A percentile compares a stretch with the other conserved stretches of the same genome.
phyloP scores from a whole-genome alignment of 176 grass and related monocot species.

The sorghum (Sorghum bicolor) region DNA sequence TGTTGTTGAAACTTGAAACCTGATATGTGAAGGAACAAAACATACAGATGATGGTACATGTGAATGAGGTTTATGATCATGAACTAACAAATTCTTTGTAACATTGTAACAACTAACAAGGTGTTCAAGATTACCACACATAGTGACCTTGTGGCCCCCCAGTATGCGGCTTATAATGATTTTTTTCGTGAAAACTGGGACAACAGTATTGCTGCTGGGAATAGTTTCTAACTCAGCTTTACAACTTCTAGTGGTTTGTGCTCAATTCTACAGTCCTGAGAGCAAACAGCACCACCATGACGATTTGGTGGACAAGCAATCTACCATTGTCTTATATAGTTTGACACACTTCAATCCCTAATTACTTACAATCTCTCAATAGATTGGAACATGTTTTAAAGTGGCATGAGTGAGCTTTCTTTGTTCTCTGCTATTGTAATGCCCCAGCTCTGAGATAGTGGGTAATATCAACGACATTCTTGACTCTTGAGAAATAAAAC shows the following conservation, averaged over 20 bases:
- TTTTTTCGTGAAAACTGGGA: not conserved
- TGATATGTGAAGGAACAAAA: not conserved
- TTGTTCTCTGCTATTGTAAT: not conserved
- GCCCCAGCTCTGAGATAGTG: not conserved
- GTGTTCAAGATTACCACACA: not conserved
- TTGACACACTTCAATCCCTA: not conserved
- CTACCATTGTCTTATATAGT: not conserved
- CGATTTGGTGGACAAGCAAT: not conserved
- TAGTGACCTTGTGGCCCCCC: not conserved
- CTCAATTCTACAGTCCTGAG: not conserved
- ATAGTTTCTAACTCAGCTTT: not conserved
- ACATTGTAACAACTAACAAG: not conserved
- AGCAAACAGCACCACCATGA: not conserved
- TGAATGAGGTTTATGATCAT: slow-evolving; percentile 2
- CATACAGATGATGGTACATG: not conserved
- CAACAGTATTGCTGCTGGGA: not conserved
- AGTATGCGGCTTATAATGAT: not conserved
- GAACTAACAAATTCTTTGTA: not conserved
- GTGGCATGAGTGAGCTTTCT: not conserved
- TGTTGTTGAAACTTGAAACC: not conserved
- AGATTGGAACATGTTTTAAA: not conserved
- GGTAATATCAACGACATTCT: not conserved
- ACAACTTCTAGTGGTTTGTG: not conserved
- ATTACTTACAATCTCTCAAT: not conserved
- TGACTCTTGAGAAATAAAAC: not conserved